These are phyloP conservation scores for Paraconiothyrium sp. DNA, from an alignment of 2,329 filamentous ascomycete genomes.

Conservation along the genomic window DNA sequence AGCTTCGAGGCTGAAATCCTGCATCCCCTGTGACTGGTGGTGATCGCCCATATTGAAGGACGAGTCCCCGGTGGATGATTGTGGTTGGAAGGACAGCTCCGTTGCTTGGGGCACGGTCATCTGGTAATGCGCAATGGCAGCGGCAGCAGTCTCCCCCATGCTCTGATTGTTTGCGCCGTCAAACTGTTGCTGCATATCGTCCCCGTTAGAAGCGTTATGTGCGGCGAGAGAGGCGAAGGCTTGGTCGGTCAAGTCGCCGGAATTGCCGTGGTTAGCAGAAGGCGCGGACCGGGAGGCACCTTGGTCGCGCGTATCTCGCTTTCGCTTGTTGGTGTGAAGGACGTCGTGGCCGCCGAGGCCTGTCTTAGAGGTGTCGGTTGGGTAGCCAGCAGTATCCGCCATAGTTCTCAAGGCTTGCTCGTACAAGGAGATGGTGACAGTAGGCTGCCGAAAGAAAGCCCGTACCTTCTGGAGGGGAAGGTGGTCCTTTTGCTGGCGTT, in stretches of 20 bases:
- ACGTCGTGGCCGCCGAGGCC: slow-evolving; percentile 41
- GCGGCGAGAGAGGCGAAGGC: slow-evolving; percentile 49
- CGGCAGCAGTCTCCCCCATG: slow-evolving; percentile 68
- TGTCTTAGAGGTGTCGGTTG: slow-evolving; percentile 44
- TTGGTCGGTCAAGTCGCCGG: slow-evolving; percentile 47
- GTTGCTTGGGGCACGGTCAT: slow-evolving; percentile 67
- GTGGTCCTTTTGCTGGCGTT: slow-evolving; percentile 28
- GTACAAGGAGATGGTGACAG: slow-evolving; percentile 19
- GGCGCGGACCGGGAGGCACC: slow-evolving; percentile 50
- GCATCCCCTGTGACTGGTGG: slow-evolving; percentile 51
- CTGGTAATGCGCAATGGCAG: slow-evolving; percentile 62
- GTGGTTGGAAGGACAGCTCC: slow-evolving; percentile 61
- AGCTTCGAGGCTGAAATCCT: slow-evolving; percentile 58
- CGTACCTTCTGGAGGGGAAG: slow-evolving; percentile 28
- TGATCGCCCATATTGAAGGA: slow-evolving; percentile 57
- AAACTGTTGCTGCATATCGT: slow-evolving; percentile 56
- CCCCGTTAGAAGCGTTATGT: slow-evolving; percentile 52
- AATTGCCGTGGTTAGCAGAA: slow-evolving; percentile 41
- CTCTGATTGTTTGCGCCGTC: slow-evolving; percentile 60
- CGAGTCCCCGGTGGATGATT: slow-evolving; percentile 54
- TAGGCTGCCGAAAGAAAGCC: slow-evolving; percentile 22
- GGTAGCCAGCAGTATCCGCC: slow-evolving; percentile 52
- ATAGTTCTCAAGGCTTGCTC: slow-evolving; percentile 28
- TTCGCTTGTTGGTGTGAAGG: slow-evolving; percentile 54
- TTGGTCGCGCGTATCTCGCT: slow-evolving; percentile 58